Evolutionary conservation across 352 stramenopile genomes (phyloP).

Genomic region (Pythium monospermum): DNA sequence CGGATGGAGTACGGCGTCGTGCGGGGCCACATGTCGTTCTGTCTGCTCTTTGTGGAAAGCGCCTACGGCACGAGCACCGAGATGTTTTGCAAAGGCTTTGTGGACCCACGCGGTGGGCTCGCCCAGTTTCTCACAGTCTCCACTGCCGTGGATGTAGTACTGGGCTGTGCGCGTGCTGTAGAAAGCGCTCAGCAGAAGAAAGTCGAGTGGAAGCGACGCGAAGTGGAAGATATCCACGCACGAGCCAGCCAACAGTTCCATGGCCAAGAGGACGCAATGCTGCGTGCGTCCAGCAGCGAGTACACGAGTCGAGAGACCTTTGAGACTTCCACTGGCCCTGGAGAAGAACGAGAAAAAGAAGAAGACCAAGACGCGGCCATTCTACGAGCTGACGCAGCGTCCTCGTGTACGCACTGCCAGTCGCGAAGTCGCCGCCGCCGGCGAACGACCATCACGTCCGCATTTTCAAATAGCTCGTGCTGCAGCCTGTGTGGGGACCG

Average conservation of each 20-base stretch:
- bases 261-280: slow-evolving; percentile 2
- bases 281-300: not conserved
- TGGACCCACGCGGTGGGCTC: slow-evolving; percentile 27
- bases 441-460: slow-evolving; percentile 3
- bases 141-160: slow-evolving; percentile 19
- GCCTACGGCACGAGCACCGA: slow-evolving; percentile 11
- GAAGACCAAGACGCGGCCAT: slow-evolving; percentile 1
- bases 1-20: slow-evolving; percentile 21
- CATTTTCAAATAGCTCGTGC: too few relatives aligned
- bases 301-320: not conserved
- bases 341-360: not conserved
- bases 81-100: slow-evolving; percentile 34
- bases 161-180: slow-evolving; percentile 17
- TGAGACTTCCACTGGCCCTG: too few relatives aligned
- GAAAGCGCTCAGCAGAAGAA: slow-evolving; percentile 23
- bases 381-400: not conserved
- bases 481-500: slow-evolving; percentile 12
- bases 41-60: slow-evolving; percentile 29
- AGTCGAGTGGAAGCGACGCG: slow-evolving; percentile 20
- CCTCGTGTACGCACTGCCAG: slow-evolving; percentile 4
- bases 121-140: slow-evolving; percentile 19
- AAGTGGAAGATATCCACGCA: not conserved
- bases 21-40: slow-evolving; percentile 29
- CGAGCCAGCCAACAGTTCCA: not conserved
- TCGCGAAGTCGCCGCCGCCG: not conserved